These are phyloP conservation scores for Asterophora parasitica DNA, from an alignment of 768 basidiomycete genomes.

Conservation along the genomic window DNA sequence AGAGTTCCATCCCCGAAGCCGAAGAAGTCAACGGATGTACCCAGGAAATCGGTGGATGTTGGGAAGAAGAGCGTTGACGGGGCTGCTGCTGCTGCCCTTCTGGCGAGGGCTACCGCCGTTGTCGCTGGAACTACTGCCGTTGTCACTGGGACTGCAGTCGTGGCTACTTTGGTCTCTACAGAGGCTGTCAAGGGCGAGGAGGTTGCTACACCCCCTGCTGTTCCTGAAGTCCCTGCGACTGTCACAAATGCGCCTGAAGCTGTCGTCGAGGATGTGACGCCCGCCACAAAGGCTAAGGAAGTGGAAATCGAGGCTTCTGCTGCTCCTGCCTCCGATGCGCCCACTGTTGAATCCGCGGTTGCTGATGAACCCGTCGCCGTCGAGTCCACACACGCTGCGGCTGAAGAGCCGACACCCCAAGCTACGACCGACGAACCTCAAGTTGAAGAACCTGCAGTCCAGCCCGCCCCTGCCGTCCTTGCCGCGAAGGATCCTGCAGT, in stretches of 20 bases:
- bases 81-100: slow-evolving; percentile 13
- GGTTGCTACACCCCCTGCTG: not conserved
- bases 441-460: slow-evolving; percentile 1
- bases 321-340: not conserved
- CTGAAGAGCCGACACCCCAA: not conserved
- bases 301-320: not conserved
- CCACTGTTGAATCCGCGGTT: not conserved
- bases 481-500: slow-evolving; percentile 5
- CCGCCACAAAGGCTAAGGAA: not conserved
- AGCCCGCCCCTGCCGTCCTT: slow-evolving; percentile 1
- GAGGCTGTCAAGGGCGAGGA: slow-evolving; percentile 4
- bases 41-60: slow-evolving; percentile 17
- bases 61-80: slow-evolving; percentile 17
- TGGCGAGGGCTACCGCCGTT: slow-evolving; percentile 17
- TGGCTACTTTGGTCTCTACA: not conserved
- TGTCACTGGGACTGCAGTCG: slow-evolving; percentile 19
- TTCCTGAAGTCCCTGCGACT: not conserved
- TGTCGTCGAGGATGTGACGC: not conserved
- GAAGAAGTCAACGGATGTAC: slow-evolving; percentile 24
- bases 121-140: slow-evolving; percentile 19
- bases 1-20: slow-evolving; percentile 26
- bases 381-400: not conserved
- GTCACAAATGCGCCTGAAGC: not conserved
- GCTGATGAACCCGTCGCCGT: not conserved
- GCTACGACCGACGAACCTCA: slow-evolving; percentile 3